phyloP scores from a whole-genome alignment of 2,329 filamentous ascomycete genomes.

The Leptographium lundbergii region DNA sequence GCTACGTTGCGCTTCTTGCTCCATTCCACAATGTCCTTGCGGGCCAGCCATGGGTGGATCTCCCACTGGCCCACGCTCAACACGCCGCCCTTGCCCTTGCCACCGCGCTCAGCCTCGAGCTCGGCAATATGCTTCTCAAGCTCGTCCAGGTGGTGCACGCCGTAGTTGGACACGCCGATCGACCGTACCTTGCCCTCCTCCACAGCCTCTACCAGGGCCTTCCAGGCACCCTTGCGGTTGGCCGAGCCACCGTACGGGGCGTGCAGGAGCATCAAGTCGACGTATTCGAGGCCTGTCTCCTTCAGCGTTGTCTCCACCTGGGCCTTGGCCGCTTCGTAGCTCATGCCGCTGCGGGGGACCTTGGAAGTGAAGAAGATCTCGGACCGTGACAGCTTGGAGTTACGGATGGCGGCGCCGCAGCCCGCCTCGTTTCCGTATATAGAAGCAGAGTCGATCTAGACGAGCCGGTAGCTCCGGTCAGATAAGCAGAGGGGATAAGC shows the following conservation, averaged over 20 bases:
- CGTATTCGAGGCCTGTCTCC: conserved; percentile 50
- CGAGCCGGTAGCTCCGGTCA: neutral
- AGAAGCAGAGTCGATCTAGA: conserved; percentile 46
- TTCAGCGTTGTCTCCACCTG: conserved; percentile 51
- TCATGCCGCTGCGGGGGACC: conserved; percentile 29
- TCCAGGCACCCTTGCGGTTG: conserved; percentile 47
- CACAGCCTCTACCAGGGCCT: conserved; percentile 49
- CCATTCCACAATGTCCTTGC: conserved; percentile 72
- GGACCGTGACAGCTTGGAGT: conserved; percentile 35
- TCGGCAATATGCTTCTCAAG: conserved; percentile 43
- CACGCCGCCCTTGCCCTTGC: conserved; percentile 53
- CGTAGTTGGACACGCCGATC: conserved; percentile 54
- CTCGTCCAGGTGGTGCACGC: conserved; percentile 49
- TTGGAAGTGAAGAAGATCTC: conserved; percentile 51
- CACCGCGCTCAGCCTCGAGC: conserved; percentile 47
- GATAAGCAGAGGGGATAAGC: neutral
- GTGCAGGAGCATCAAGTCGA: conserved; percentile 55
- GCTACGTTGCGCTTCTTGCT: conserved; percentile 49
- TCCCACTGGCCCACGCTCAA: conserved; percentile 82
- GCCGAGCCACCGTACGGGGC: conserved; percentile 44
- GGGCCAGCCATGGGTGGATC: conserved; percentile 75
- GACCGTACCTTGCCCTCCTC: conserved; percentile 48
- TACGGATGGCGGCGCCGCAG: conserved; percentile 45
- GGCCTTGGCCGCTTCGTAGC: conserved; percentile 51
- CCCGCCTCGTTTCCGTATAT: conserved; percentile 50